These are phyloP conservation scores for Magnaporthiopsis rhizophila DNA, from an alignment of 2,329 filamentous ascomycete genomes.

Conservation along the genomic window DNA sequence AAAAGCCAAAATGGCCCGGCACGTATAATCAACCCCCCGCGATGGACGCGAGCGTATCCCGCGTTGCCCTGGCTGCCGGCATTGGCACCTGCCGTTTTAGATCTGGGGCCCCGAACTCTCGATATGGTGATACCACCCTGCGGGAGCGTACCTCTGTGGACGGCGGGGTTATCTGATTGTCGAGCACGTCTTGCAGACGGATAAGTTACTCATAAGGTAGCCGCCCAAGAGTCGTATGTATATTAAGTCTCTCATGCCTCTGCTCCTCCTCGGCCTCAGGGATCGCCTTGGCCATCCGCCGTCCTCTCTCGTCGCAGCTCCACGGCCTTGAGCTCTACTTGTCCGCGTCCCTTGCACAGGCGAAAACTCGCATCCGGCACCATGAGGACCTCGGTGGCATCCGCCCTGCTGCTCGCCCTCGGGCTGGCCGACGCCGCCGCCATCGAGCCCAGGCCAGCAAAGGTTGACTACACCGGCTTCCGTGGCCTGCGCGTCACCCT, in stretches of 20 bases:
- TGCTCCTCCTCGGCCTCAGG: not conserved
- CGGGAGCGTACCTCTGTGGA: not conserved
- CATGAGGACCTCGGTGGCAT: slow-evolving; percentile 5
- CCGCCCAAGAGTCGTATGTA: not conserved
- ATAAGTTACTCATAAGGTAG: not conserved
- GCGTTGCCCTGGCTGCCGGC: too few species aligned
- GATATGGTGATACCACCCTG: not conserved
- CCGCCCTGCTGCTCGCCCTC: slow-evolving; percentile 5
- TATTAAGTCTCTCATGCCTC: not conserved
- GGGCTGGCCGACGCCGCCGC: slow-evolving; percentile 5
- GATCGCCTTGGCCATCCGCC: not conserved
- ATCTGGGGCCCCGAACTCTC: not conserved
- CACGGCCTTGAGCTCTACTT: not conserved
- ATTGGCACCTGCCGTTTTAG: not conserved
- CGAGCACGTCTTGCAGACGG: too few species aligned
- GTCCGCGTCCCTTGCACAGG: not conserved
- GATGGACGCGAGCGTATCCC: not conserved
- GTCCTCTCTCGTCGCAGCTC: not conserved
- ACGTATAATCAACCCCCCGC: not conserved
- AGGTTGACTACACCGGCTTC: slow-evolving; percentile 7
- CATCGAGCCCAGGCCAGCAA: not conserved
- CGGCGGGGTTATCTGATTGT: too few species aligned
- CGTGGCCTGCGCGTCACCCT: slow-evolving; percentile 6
- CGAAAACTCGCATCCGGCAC: not conserved
- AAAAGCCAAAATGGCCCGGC: not conserved